phyloP scores from a whole-genome alignment of 352 stramenopile species.

The Peronospora farinosa region DNA sequence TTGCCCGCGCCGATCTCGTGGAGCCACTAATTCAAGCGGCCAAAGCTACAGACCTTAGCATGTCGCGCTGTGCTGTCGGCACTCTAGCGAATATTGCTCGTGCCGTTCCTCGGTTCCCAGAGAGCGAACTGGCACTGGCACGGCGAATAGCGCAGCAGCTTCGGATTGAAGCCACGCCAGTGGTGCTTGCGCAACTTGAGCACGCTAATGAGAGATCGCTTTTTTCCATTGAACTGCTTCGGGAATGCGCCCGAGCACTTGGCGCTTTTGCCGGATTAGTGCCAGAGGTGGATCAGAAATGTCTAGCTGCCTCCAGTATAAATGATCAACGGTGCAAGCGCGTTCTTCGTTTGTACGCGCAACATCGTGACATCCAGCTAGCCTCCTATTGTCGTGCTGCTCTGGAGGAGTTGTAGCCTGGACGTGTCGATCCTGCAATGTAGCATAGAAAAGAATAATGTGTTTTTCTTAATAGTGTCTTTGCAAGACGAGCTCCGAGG shows the following conservation, averaged over 20 bases:
- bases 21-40: slow-evolving; percentile 41
- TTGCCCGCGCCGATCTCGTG: slow-evolving; percentile 51
- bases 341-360: slow-evolving; percentile 44
- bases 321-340: slow-evolving; percentile 28
- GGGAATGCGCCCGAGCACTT: slow-evolving; percentile 63
- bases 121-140: slow-evolving; percentile 35
- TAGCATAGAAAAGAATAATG: slow-evolving; percentile 19
- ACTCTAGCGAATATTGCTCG: slow-evolving; percentile 61
- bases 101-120: slow-evolving; percentile 44
- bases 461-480: not conserved
- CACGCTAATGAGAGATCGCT: slow-evolving; percentile 41
- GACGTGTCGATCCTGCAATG: slow-evolving; percentile 11
- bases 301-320: slow-evolving; percentile 13
- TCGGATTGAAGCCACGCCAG: slow-evolving; percentile 34
- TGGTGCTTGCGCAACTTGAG: slow-evolving; percentile 41
- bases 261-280: slow-evolving; percentile 46
- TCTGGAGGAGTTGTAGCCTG: slow-evolving; percentile 32
- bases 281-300: slow-evolving; percentile 24
- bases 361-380: slow-evolving; percentile 60
- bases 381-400: slow-evolving; percentile 48
- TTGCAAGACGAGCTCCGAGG: too few species aligned
- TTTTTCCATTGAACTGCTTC: slow-evolving; percentile 63
- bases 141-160: slow-evolving; percentile 36
- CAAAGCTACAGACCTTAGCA: slow-evolving; percentile 46
- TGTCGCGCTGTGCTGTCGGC: slow-evolving; percentile 63